Base-by-base conservation (phyloP, 2,329 filamentous ascomycete genomes). In the Coleophoma eucalyptorum region DNA sequence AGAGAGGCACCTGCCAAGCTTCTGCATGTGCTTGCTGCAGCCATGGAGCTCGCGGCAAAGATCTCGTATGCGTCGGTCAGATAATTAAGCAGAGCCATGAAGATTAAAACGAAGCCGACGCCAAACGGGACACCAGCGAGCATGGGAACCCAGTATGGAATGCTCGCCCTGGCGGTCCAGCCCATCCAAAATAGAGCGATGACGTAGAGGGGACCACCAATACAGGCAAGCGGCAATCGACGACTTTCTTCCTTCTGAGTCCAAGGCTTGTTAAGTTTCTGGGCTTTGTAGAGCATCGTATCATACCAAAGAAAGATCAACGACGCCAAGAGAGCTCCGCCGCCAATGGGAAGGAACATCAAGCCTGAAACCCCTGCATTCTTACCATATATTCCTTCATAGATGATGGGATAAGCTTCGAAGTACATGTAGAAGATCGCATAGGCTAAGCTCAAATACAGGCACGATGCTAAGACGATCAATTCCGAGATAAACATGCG, bases 401-500 rank as follows among this genome's bases (percentile, higher is more conserved):
- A 87, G 52, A 87, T 79, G 18, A 84, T 71, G 4, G 83, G 82
- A 64, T 86, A 87, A 15, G 78, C 79, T 61, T 86, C 81, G 60
- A 87, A 87, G 66, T 76, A 86, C 52, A 76, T 78, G 59, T 81
- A 82, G 69, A 81, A 83, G 58, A 81, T 83, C 43, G 73, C 79
- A 65, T 85, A 87, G 53, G 79, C 77, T 53, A 86, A 73, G 50
- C 74, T 75, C 7, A 78, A 79, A 66, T 86, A 87, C 32, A 83
- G 53, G 59, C 82, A 79, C 1, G 80, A 75, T 58, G 86, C 83
- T 53, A 83, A 63, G 51, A 87, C 76, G n/a, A 83, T 78, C 0
- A 81, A 80, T 51, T 86, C 81, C 59, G 80, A 78, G 62, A 81
- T 56, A 4, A 76, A 78, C 62, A 86, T 81, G 58, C 81, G 73